These are phyloP conservation scores for Podospora pseudopauciseta DNA, from an alignment of 495 filamentous ascomycete species.

Conservation along the genomic window DNA sequence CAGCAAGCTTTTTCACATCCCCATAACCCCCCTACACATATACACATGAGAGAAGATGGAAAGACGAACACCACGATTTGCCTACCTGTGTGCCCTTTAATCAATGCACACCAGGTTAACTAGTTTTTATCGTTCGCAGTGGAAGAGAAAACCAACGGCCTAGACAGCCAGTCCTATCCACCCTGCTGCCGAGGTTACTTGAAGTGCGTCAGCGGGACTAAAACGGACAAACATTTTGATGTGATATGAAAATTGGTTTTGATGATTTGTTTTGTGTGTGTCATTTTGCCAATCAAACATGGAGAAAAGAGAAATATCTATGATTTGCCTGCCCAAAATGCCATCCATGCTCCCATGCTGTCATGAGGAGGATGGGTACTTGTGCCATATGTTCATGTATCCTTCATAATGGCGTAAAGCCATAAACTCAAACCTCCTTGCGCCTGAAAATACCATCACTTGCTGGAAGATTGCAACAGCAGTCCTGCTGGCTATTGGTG, in stretches of 20 bases:
- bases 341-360: background rate
- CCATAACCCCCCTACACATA: background rate
- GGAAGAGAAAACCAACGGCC: constrained; percentile 55
- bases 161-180: constrained; percentile 63
- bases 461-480: background rate
- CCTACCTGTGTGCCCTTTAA: constrained; percentile 48
- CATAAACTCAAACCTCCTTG: background rate
- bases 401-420: background rate
- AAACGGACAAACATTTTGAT: constrained; percentile 51
- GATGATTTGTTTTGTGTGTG: background rate
- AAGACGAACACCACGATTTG: constrained; percentile 49
- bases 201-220: constrained; percentile 56
- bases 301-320: background rate
- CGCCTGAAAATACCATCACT: background rate
- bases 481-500: background rate
- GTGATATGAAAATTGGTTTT: background rate
- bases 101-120: constrained; percentile 52
- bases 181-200: constrained; percentile 50
- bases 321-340: background rate
- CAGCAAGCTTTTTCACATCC: background rate
- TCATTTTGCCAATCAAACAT: too few relatives aligned
- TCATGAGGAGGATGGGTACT: too few relatives aligned
- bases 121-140: constrained; percentile 55
- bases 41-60: background rate
- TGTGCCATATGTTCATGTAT: background rate